Evolutionary conservation across 371 early-diverging fungal species (phyloP).

Genomic region (Syncephalastrum racemosum): DNA sequence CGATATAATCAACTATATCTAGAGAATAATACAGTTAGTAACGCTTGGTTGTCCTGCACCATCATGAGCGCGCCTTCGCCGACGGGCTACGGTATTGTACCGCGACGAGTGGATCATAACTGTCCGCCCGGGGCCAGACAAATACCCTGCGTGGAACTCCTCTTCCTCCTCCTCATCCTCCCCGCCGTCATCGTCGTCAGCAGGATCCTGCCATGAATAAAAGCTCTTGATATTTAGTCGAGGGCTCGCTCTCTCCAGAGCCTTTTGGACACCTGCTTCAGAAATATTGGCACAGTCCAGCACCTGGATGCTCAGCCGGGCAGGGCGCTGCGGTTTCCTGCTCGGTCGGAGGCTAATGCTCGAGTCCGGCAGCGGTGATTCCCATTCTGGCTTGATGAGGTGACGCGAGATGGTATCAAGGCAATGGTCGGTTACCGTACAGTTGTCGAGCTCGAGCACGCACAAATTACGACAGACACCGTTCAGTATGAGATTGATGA

Average conservation of each 20-base stretch:
- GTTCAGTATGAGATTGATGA: conserved; percentile 31
- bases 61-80: conserved; percentile 16
- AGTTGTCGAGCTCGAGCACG: conserved; percentile 43
- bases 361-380: conserved; percentile 3
- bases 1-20: not conserved
- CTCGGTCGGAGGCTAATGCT: conserved; percentile 7
- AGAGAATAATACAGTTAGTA: conserved; percentile 32
- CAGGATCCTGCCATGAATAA: conserved; percentile 33
- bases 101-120: conserved; percentile 1
- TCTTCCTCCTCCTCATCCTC: conserved; percentile 14
- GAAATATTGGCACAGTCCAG: conserved; percentile 48
- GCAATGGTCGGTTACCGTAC: conserved; percentile 36
- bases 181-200: conserved; percentile 10
- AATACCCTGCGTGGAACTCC: not conserved
- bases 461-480: conserved; percentile 29
- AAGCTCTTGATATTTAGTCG: conserved; percentile 43
- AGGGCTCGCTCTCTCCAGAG: conserved; percentile 35
- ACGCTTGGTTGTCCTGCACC: conserved; percentile 20
- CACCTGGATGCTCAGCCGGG: conserved; percentile 33
- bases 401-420: conserved; percentile 29
- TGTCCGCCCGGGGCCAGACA: too few species aligned
- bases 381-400: conserved; percentile 12
- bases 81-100: conserved; percentile 14
- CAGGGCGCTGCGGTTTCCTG: not conserved
- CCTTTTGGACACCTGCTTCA: conserved; percentile 34